Evolutionary conservation across 2,329 filamentous ascomycete species (phyloP).

Genomic region (Purpureocillium lavendulum): DNA sequence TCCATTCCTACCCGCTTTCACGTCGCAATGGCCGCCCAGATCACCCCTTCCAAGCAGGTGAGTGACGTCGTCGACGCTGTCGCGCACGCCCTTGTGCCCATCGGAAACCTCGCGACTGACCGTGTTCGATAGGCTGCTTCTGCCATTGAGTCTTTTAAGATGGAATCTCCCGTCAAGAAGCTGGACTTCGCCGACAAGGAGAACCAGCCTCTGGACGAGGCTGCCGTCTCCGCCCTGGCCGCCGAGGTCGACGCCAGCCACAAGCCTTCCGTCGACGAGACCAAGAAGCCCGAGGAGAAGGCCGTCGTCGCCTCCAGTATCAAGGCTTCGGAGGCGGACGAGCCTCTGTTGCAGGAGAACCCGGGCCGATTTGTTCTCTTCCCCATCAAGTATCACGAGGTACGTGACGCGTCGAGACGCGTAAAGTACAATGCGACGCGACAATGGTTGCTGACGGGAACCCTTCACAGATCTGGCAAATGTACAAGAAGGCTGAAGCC

Average conservation of each 20-base stretch:
- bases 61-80: constrained; percentile 20
- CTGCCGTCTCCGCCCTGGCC: constrained; percentile 41
- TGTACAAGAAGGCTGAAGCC: constrained; percentile 99
- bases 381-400: constrained; percentile 99
- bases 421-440: constrained; percentile 46
- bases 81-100: neutral
- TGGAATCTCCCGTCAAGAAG: constrained; percentile 90
- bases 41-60: constrained; percentile 54
- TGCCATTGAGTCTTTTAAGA: constrained; percentile 80
- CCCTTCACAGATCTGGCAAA: constrained; percentile 81
- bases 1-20: constrained; percentile 5
- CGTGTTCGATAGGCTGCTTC: constrained; percentile 61
- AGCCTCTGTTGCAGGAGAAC: constrained; percentile 93
- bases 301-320: constrained; percentile 38
- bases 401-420: constrained; percentile 60
- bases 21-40: constrained; percentile 63
- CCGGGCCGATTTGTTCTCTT: constrained; percentile 94
- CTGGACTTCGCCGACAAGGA: constrained; percentile 82
- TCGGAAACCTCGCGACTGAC: constrained; percentile 19
- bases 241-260: constrained; percentile 53
- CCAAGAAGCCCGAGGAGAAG: constrained; percentile 24
- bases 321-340: constrained; percentile 66
- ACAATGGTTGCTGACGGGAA: too few species aligned
- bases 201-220: constrained; percentile 53
- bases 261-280: constrained; percentile 44